phyloP scores from a whole-genome alignment of 2,329 filamentous ascomycete genomes.

The Blastomyces silverae region DNA sequence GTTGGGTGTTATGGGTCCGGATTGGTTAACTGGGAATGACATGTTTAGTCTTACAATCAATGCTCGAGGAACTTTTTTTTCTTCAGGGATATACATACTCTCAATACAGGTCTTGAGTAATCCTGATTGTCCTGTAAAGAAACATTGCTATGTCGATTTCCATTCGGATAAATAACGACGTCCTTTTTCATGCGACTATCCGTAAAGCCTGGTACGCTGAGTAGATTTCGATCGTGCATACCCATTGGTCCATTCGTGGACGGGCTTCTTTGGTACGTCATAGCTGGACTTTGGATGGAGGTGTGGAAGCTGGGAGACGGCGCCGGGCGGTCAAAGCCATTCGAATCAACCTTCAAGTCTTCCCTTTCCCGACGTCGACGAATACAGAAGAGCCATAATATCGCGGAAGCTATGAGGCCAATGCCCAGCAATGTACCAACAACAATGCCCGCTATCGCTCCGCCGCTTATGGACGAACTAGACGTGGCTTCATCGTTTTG shows the following conservation, averaged over 20 bases:
- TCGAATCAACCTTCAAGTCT: slow-evolving; percentile 13
- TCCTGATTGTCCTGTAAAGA: slow-evolving; percentile 46
- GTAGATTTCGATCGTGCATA: slow-evolving; percentile 10
- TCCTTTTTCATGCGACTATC: slow-evolving; percentile 43
- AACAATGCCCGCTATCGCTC: slow-evolving; percentile 42
- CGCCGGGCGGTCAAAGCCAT: slow-evolving; percentile 21
- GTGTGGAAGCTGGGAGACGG: slow-evolving; percentile 20
- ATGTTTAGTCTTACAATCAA: background rate
- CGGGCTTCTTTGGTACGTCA: slow-evolving; percentile 10
- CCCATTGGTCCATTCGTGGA: slow-evolving; percentile 2
- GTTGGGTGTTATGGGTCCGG: slow-evolving; percentile 16
- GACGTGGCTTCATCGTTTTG: slow-evolving; percentile 20
- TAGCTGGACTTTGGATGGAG: slow-evolving; percentile 9
- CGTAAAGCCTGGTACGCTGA: slow-evolving; percentile 32
- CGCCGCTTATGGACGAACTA: slow-evolving; percentile 32
- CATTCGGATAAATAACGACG: slow-evolving; percentile 37
- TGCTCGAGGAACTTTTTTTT: background rate
- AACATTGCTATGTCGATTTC: slow-evolving; percentile 39
- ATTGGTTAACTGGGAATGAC: slow-evolving; percentile 19
- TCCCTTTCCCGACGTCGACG: slow-evolving; percentile 29
- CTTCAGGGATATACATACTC: slow-evolving; percentile 30
- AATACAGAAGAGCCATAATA: slow-evolving; percentile 37
- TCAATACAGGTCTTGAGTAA: slow-evolving; percentile 42
- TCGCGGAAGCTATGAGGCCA: slow-evolving; percentile 34
- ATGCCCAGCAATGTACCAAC: slow-evolving; percentile 38